Base-by-base conservation (phyloP, 352 stramenopile species). In the Phytophthora fragariae region DNA sequence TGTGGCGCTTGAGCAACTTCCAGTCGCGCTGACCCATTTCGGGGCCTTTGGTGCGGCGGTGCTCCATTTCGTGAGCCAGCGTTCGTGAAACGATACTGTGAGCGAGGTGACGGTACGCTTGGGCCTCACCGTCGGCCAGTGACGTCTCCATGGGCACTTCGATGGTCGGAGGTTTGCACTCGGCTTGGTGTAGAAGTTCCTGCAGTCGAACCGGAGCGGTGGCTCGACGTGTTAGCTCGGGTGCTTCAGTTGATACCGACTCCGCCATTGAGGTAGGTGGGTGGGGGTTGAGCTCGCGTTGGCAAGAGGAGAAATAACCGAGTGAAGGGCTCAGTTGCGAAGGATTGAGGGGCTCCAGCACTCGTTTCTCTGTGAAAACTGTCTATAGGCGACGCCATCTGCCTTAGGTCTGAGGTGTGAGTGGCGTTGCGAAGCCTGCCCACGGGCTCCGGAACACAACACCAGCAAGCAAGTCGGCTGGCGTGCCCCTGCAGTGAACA, bases 51-150 rank as follows among this genome's bases (percentile, higher is more conserved):
- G 46, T 71, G 2, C 74, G 68, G n/a, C 73, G 70, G 57, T 73
- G 77, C 55, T 82, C 70, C 55, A 62, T 83, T 65, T 89, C 83
- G 10, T 85, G 81, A 15, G 76, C 71, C n/a, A 91, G 68, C 2
- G 83, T 88, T 54, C 76, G 68, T 2, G 63, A 65, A 2, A 91
- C 75, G 53, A 89, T 81, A 54, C 80, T 81, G 33, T 78, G 73
- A 0, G 75, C 77, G 11, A 87, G 49, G 10, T 68, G 31, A 24
- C 77, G 75, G 57, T 78, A 86, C 1, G 70, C 62, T 24, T 73
- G 66, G 5, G 69, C 70, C 31, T 90, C 73, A 5, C 68, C 65
- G 7, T 80, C 59, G 3, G 44, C 72, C 15, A 74, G 17, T 3
- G 63, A 54, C 1, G 41, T 55, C 12, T 65, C 56, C 31, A 62